Conservation (phyloP, 2,329 filamentous ascomycete genomes). For the Dothideomycetidae sp. region DNA sequence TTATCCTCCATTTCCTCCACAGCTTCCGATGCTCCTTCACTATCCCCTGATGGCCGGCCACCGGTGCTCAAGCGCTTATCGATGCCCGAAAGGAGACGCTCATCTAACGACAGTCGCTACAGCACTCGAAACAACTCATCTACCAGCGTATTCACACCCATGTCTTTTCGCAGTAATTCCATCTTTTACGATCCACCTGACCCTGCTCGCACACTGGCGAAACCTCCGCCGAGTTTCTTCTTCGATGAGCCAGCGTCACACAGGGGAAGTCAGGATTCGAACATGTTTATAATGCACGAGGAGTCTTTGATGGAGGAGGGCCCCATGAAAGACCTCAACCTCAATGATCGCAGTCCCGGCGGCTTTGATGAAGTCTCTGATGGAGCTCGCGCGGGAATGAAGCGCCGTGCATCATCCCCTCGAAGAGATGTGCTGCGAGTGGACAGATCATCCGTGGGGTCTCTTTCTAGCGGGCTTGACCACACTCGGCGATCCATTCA, state of each 20-base stretch:
- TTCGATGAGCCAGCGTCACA: constrained; percentile 35
- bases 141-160: constrained; percentile 30
- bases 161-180: constrained; percentile 31
- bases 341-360: constrained; percentile 38
- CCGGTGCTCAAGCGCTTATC: constrained; percentile 31
- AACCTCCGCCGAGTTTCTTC: constrained; percentile 27
- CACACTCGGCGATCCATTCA: constrained; percentile 41
- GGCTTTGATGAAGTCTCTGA: constrained; percentile 30
- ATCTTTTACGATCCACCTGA: constrained; percentile 19
- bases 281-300: constrained; percentile 38
- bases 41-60: constrained; percentile 28
- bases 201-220: constrained; percentile 14
- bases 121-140: constrained; percentile 25
- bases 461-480: constrained; percentile 32
- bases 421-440: constrained; percentile 40
- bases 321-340: constrained; percentile 36
- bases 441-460: constrained; percentile 31
- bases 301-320: constrained; percentile 40
- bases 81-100: constrained; percentile 29
- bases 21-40: constrained; percentile 20
- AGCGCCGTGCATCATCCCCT: constrained; percentile 50
- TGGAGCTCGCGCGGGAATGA: constrained; percentile 40
- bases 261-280: constrained; percentile 49
- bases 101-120: constrained; percentile 26
- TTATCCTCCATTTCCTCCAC: constrained; percentile 17